Evolutionary conservation across 2,329 filamentous ascomycete species (phyloP).

Genomic region (Ophiocordyceps camponoti-leonardi): DNA sequence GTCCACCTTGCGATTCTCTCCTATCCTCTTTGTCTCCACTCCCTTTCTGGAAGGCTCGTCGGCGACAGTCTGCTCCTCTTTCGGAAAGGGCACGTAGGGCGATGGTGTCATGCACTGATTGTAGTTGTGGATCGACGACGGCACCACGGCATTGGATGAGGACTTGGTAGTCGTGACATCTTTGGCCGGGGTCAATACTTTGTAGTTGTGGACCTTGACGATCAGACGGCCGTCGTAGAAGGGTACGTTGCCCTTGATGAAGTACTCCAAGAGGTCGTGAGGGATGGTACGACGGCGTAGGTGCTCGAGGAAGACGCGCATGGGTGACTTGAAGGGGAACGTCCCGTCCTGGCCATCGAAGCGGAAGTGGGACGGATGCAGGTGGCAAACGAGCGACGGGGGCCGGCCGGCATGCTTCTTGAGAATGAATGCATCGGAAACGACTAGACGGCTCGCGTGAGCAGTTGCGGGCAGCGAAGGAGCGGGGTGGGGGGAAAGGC

Average conservation of each 20-base stretch:
- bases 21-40: slow-evolving; percentile 12
- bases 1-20: slow-evolving; percentile 28
- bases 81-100: slow-evolving; percentile 61
- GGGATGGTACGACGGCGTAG: slow-evolving; percentile 62
- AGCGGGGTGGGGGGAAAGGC: not conserved
- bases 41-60: slow-evolving; percentile 17
- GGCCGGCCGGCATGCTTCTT: slow-evolving; percentile 58
- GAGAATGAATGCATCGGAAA: slow-evolving; percentile 63
- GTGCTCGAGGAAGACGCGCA: slow-evolving; percentile 68
- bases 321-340: slow-evolving; percentile 83
- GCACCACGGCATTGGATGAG: slow-evolving; percentile 42
- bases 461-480: not conserved
- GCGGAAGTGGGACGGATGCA: slow-evolving; percentile 72
- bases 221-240: slow-evolving; percentile 96
- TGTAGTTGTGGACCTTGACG: slow-evolving; percentile 84
- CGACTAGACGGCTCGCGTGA: slow-evolving; percentile 31
- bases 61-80: slow-evolving; percentile 27
- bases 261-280: slow-evolving; percentile 71
- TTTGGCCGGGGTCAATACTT: slow-evolving; percentile 44
- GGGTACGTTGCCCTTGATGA: slow-evolving; percentile 51
- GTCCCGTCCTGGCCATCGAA: slow-evolving; percentile 91
- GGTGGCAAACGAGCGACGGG: slow-evolving; percentile 73
- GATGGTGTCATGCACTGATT: slow-evolving; percentile 84
- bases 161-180: slow-evolving; percentile 27
- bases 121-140: slow-evolving; percentile 84